A percentile compares a stretch with the other conserved stretches of the same genome.
These are phyloP conservation scores for Dactylis glomerata DNA, from an alignment of 176 grass and related monocot genomes.

Conservation along the genomic window DNA sequence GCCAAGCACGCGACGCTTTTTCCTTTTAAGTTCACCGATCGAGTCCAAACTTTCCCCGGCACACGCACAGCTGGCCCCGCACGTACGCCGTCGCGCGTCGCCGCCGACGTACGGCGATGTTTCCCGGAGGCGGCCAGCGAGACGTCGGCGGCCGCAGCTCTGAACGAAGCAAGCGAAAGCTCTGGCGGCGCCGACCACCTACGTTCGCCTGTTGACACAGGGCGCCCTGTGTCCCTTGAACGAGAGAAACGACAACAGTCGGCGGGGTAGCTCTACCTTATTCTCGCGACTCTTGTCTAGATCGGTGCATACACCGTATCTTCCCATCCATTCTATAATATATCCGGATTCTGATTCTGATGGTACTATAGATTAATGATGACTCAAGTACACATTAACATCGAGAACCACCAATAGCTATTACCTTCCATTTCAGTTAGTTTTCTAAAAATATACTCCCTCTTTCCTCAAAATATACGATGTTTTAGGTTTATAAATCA, in stretches of 20 bases:
- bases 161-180: neutral
- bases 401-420: too few species aligned
- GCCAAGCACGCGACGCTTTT: neutral
- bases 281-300: neutral
- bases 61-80: neutral
- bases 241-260: neutral
- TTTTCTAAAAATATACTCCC: too few species aligned
- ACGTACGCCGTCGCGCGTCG: neutral
- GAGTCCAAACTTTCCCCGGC: neutral
- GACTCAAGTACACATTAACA: too few species aligned
- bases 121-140: neutral
- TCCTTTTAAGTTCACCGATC: neutral
- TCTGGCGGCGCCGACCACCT: slow-evolving; percentile 14
- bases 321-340: neutral
- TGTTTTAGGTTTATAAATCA: too few species aligned
- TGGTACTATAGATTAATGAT: neutral
- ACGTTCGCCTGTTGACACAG: neutral
- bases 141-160: neutral
- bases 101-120: neutral
- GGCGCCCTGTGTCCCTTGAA: neutral
- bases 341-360: neutral
- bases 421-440: too few species aligned
- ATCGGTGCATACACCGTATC: neutral
- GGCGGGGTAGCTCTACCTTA: neutral
- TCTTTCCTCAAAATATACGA: too few species aligned